Percentiles rank a stretch among this genome's conserved stretches.
These are phyloP conservation scores for Alternaria alternata DNA, from an alignment of 2,329 filamentous ascomycete genomes.

Conservation along the genomic window DNA sequence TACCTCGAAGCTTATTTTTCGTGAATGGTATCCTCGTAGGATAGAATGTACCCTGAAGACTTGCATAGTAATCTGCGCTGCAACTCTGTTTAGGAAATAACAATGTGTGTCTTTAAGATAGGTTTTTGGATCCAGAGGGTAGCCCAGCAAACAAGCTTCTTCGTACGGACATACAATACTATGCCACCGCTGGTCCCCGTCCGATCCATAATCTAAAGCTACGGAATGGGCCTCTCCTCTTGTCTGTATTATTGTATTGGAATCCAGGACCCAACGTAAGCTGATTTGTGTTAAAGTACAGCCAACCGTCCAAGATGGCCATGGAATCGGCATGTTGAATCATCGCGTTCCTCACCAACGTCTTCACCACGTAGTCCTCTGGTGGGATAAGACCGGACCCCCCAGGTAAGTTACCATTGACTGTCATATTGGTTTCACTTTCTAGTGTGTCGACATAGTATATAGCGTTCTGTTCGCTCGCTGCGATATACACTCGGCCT, in stretches of 20 bases:
- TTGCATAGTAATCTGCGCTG: no score
- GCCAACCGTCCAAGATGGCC: constrained; percentile 52
- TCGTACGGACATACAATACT: background rate
- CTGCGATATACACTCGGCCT: constrained; percentile 53
- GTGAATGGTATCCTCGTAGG: no score
- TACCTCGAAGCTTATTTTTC: no score
- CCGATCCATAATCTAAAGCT: constrained; percentile 49
- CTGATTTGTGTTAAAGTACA: constrained; percentile 57
- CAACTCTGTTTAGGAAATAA: no score
- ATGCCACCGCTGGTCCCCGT: constrained; percentile 47
- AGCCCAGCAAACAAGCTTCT: background rate
- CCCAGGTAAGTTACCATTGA: constrained; percentile 47
- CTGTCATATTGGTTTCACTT: constrained; percentile 43
- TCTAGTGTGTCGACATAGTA: constrained; percentile 54
- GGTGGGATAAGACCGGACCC: constrained; percentile 44
- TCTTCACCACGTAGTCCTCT: constrained; percentile 52
- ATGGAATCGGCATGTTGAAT: constrained; percentile 55
- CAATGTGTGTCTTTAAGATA: no score
- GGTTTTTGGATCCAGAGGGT: background rate
- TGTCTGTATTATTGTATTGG: constrained; percentile 53
- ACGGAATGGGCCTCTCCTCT: constrained; percentile 49
- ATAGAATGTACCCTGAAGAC: no score
- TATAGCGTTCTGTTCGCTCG: constrained; percentile 56
- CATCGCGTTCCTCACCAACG: constrained; percentile 50
- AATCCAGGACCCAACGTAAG: constrained; percentile 46